Evolutionary conservation across 2,329 filamentous ascomycete genomes (phyloP).

Genomic region (Calonectria leucothoes): DNA sequence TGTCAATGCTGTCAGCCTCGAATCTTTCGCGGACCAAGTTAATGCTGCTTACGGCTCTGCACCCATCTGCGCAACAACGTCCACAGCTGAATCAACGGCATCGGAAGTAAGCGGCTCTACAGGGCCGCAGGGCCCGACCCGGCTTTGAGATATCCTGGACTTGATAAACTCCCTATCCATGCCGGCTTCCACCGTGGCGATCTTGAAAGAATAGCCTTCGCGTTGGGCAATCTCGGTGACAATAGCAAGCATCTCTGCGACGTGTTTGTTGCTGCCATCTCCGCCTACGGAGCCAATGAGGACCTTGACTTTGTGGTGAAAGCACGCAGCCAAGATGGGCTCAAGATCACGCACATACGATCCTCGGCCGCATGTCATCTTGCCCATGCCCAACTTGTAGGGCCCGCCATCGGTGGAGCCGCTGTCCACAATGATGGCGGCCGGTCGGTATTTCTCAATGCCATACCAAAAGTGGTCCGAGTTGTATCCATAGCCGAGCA

Average conservation of each 20-base stretch:
- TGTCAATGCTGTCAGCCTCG: neutral
- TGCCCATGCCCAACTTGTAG: constrained; percentile 50
- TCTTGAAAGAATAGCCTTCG: constrained; percentile 44
- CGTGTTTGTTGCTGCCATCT: constrained; percentile 52
- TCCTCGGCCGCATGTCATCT: constrained; percentile 49
- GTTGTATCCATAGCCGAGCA: constrained; percentile 47
- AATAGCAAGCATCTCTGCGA: constrained; percentile 52
- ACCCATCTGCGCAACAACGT: constrained; percentile 38
- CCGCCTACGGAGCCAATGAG: constrained; percentile 54
- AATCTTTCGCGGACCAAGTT: neutral
- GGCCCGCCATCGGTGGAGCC: constrained; percentile 46
- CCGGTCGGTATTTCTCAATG: constrained; percentile 36
- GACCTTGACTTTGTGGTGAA: constrained; percentile 38
- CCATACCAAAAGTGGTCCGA: constrained; percentile 46
- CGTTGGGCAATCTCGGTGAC: constrained; percentile 47
- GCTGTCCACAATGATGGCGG: constrained; percentile 44
- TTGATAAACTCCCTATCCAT: constrained; percentile 45
- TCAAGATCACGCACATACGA: constrained; percentile 54
- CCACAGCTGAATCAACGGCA: constrained; percentile 32
- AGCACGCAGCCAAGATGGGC: constrained; percentile 38
- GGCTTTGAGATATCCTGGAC: constrained; percentile 36
- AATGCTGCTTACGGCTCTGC: constrained; percentile 32
- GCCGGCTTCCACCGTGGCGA: constrained; percentile 47
- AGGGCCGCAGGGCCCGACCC: constrained; percentile 48
- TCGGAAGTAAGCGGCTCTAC: constrained; percentile 43